phyloP scores from a whole-genome alignment of 2,329 filamentous ascomycete genomes.

The Lachnellula occidentalis region DNA sequence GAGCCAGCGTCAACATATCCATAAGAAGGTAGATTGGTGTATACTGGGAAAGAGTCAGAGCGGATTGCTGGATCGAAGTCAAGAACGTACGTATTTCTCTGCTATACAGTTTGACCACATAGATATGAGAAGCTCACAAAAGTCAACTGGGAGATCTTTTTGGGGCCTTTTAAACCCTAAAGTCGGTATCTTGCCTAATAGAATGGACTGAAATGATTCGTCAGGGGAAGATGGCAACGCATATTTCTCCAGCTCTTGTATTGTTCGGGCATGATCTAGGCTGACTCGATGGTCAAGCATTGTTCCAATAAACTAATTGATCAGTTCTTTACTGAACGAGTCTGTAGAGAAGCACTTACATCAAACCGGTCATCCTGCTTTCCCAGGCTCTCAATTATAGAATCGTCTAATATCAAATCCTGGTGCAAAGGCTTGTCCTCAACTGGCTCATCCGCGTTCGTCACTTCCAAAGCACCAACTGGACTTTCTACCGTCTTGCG shows the following conservation, averaged over 20 bases:
- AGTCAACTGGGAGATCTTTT: conserved; percentile 52
- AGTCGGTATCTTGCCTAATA: conserved; percentile 61
- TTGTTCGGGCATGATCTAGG: conserved; percentile 52
- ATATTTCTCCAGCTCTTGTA: conserved; percentile 63
- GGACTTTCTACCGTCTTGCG: conserved; percentile 62
- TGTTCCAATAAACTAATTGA: conserved; percentile 27
- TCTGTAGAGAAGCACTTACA: conserved; percentile 23
- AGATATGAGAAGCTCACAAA: conserved; percentile 57
- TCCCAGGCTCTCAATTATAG: conserved; percentile 34
- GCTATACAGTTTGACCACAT: conserved; percentile 64
- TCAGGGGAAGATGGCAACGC: conserved; percentile 58
- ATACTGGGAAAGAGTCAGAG: conserved; percentile 38
- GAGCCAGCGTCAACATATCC: conserved; percentile 56
- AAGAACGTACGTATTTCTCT: conserved; percentile 43
- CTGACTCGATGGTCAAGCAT: conserved; percentile 30
- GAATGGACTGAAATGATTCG: conserved; percentile 58
- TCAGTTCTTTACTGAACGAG: background rate
- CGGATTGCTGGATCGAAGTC: background rate
- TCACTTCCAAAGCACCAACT: conserved; percentile 45
- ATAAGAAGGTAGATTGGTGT: conserved; percentile 60
- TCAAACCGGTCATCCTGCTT: conserved; percentile 38
- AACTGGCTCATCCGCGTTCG: conserved; percentile 17
- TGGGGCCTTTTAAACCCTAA: conserved; percentile 46
- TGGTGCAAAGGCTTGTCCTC: conserved; percentile 13
- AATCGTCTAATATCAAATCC: conserved; percentile 25